Evolutionary conservation across 2,329 filamentous ascomycete species (phyloP).

Genomic region (Domatiomyces globalis): DNA sequence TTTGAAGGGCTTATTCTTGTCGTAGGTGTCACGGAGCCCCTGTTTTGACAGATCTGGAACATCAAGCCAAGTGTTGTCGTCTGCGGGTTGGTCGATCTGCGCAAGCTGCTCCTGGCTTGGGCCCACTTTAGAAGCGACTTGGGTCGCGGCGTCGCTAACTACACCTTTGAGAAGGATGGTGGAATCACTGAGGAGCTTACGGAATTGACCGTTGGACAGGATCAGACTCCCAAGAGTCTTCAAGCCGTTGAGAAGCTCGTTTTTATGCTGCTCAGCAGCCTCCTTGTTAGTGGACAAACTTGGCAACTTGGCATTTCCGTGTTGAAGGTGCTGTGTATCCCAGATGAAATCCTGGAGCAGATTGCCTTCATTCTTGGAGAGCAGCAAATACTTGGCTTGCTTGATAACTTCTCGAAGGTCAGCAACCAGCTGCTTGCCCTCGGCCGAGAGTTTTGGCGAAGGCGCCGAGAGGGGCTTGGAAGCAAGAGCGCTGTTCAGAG

Average conservation of each 20-base stretch:
- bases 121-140: constrained; percentile 59
- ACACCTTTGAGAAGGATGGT: constrained; percentile 74
- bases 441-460: constrained; percentile 61
- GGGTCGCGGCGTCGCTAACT: constrained; percentile 73
- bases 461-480: constrained; percentile 57
- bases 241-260: constrained; percentile 70
- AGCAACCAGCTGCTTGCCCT: constrained; percentile 63
- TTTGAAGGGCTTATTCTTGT: constrained; percentile 41
- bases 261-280: constrained; percentile 64
- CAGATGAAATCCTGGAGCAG: constrained; percentile 94
- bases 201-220: constrained; percentile 91
- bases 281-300: constrained; percentile 59
- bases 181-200: constrained; percentile 76
- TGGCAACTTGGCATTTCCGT: constrained; percentile 47
- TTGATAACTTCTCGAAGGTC: constrained; percentile 70
- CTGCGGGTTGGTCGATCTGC: constrained; percentile 69
- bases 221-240: constrained; percentile 77
- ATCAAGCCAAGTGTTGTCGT: constrained; percentile 90
- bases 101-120: constrained; percentile 63
- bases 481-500: constrained; percentile 71
- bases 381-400: constrained; percentile 67
- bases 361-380: constrained; percentile 92
- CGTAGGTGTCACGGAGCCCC: constrained; percentile 47
- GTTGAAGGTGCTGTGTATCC: constrained; percentile 61
- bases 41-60: constrained; percentile 60